phyloP scores from a whole-genome alignment of 768 basidiomycete genomes.

The Boletus subcaerulescens region DNA sequence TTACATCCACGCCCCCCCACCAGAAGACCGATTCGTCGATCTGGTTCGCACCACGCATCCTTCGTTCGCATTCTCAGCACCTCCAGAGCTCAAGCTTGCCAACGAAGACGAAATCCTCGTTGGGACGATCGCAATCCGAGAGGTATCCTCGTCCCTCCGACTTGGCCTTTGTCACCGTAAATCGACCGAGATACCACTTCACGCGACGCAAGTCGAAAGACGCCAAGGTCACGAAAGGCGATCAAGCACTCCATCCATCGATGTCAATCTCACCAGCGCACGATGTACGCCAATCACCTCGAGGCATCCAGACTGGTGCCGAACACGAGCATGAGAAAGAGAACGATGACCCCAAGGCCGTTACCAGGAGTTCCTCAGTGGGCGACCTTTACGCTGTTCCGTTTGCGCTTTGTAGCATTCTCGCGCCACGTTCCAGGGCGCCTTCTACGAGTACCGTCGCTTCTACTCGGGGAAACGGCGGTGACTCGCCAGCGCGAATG shows the following conservation, averaged over 20 bases:
- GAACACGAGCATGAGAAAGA: neutral
- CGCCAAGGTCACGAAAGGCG: neutral
- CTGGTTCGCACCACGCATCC: conserved; percentile 19
- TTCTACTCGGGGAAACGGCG: conserved; percentile 2
- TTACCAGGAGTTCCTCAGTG: neutral
- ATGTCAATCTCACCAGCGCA: neutral
- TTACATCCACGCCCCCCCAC: conserved; percentile 17
- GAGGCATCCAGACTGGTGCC: neutral
- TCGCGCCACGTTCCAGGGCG: conserved; percentile 16
- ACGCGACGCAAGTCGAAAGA: conserved; percentile 10
- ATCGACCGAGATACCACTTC: conserved; percentile 22
- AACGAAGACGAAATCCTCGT: neutral
- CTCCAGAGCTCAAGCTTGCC: neutral
- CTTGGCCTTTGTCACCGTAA: conserved; percentile 21
- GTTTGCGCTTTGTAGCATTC: conserved; percentile 6
- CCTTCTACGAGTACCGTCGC: conserved; percentile 23
- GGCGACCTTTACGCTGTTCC: conserved; percentile 1
- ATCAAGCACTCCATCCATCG: neutral
- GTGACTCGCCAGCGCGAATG: neutral
- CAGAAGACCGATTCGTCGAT: neutral
- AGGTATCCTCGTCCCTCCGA: conserved; percentile 20
- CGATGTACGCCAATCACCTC: neutral
- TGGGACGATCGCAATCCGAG: conserved; percentile 27
- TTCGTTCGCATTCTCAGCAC: conserved; percentile 28
- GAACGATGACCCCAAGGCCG: neutral